phyloP scores from a whole-genome alignment of 1,284 basidiomycete species.

The Malassezia obtusa region DNA sequence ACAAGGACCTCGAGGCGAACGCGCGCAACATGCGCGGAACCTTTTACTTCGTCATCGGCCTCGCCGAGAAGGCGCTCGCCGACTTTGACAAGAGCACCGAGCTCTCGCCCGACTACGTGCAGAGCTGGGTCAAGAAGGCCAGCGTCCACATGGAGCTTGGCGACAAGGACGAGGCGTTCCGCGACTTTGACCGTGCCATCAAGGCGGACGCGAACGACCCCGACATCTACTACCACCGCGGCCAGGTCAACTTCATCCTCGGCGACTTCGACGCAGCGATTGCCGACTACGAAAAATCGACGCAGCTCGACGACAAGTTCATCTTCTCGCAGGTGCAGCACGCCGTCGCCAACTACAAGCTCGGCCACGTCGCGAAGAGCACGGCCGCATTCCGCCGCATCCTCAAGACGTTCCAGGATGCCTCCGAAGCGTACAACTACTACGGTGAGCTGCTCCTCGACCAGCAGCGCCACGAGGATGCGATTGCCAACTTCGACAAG shows the following conservation, averaged over 20 bases:
- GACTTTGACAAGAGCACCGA: constrained; percentile 72
- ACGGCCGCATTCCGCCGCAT: constrained; percentile 73
- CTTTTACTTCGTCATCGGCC: constrained; percentile 68
- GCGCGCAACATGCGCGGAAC: constrained; percentile 89
- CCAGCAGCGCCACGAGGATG: constrained; percentile 78
- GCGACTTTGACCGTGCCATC: constrained; percentile 83
- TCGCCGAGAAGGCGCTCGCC: constrained; percentile 70
- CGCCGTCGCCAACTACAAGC: constrained; percentile 94
- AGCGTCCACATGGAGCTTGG: constrained; percentile 90
- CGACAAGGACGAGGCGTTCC: constrained; percentile 61
- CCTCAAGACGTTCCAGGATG: constrained; percentile 32
- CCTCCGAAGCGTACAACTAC: constrained; percentile 48
- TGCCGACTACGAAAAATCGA: constrained; percentile 80
- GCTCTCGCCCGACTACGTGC: constrained; percentile 67
- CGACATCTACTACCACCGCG: constrained; percentile 98
- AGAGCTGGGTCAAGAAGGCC: constrained; percentile 92
- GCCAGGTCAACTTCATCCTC: constrained; percentile 96
- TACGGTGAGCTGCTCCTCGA: constrained; percentile 92
- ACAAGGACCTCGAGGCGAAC: constrained; percentile 64
- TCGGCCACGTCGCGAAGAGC: constrained; percentile 63
- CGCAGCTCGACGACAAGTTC: constrained; percentile 68
- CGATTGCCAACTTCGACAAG: constrained; percentile 87
- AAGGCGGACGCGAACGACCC: constrained; percentile 73
- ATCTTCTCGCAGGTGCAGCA: constrained; percentile 94
- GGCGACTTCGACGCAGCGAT: constrained; percentile 77